Base-by-base conservation (phyloP, 768 basidiomycete genomes). In the Xerocomus spinulosus region DNA sequence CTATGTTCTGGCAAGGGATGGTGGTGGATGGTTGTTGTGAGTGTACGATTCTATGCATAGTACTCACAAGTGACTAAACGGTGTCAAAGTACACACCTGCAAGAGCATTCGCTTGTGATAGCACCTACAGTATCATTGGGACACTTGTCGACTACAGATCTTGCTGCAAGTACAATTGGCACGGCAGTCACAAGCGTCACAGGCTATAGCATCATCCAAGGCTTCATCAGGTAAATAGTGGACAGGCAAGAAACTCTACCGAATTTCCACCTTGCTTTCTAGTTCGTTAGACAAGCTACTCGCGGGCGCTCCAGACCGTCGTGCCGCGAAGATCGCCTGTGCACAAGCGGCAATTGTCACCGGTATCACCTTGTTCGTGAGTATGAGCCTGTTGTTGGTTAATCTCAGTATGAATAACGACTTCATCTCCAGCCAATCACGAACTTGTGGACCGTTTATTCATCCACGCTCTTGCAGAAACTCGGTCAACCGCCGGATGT, bases 141-240 rank as follows among this genome's bases (percentile, higher is more conserved):
- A 9, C 80, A 81, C 61, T 62, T 81, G 7, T 77, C 77, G 1
- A 78, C 78, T 0, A 72, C 66, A 0, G 73, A 78, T 45, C 69
- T 81, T 9, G 80, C 80, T 3, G 77, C 76, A 0, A 69, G 74
- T 5, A 73, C 71, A n/a, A 56, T 75, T 9, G 71, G 64, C 2
- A 71, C 60, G 32, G 66, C 73, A 52, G 69, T 73, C 1, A 61
- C 67, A 34, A 70, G 64, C 48, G 68, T 78, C 5, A 73, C 75
- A 3, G 71, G 69, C 4, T 74, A 70, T 45, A 70, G 72, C 26
- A 69, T 78, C 45, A 53, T 76, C 9, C 71, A 73, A 32, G 65
- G 60, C 18, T 58, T 64, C 28, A 40, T 50, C 41, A 57, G 67
- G 70, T 79, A 67, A 13, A 72, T 70, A 44, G 50, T 62, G 12